These are phyloP conservation scores for Ogataea allantospora DNA, from an alignment of 805 yeast species.

Conservation along the genomic window DNA sequence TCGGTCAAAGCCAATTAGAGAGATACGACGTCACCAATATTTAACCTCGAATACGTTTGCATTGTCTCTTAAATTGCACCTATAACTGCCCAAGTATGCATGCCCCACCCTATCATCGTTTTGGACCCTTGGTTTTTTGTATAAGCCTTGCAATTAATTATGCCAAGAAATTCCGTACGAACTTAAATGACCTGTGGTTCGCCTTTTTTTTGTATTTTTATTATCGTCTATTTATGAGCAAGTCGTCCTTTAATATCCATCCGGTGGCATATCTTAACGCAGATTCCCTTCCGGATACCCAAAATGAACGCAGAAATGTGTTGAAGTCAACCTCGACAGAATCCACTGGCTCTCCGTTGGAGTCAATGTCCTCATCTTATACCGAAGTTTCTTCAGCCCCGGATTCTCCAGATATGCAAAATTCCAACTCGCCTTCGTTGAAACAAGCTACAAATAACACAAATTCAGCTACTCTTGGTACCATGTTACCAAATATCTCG, in stretches of 20 bases:
- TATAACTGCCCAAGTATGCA: neutral
- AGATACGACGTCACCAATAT: no score
- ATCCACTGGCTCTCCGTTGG: conserved; percentile 28
- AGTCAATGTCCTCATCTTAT: conserved; percentile 26
- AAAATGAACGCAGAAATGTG: conserved; percentile 3
- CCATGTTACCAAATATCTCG: conserved; percentile 10
- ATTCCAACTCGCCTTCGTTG: conserved; percentile 15
- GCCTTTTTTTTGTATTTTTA: conserved; percentile 6
- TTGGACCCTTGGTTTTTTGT: no score
- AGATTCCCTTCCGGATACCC: conserved; percentile 12
- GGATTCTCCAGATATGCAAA: conserved; percentile 19
- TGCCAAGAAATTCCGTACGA: conserved; percentile 7
- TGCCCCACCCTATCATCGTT: no score
- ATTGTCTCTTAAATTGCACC: neutral
- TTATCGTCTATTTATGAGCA: conserved; percentile 2
- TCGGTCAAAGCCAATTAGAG: no score
- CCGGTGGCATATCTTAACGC: conserved; percentile 33
- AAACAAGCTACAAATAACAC: conserved; percentile 8
- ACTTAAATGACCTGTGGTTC: conserved; percentile 5
- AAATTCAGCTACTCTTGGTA: conserved; percentile 2
- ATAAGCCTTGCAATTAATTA: neutral
- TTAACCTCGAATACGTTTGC: no score
- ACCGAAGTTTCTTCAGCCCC: conserved; percentile 28
- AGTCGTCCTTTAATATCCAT: conserved; percentile 24
- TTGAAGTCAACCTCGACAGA: conserved; percentile 23